Percentiles rank a stretch among this genome's conserved stretches.
phyloP scores from a whole-genome alignment of 2,329 filamentous ascomycete genomes.

The Didymella pinodella region DNA sequence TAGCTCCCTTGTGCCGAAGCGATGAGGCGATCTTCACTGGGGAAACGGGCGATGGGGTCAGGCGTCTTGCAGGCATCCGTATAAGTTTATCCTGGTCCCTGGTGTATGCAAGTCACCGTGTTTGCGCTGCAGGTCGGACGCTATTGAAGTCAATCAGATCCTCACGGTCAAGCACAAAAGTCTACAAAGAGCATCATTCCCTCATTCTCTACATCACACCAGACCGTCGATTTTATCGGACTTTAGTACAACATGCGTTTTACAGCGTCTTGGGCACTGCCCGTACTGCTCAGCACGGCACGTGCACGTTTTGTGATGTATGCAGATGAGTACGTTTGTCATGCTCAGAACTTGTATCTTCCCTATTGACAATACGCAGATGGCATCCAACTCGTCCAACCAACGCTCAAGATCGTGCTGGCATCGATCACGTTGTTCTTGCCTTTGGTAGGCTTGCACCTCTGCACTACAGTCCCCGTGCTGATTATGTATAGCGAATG shows the following conservation, averaged over 20 bases:
- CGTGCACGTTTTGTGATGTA: conserved; percentile 45
- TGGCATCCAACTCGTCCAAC: conserved; percentile 46
- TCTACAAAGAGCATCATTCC: conserved; percentile 11
- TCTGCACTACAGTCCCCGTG: not conserved
- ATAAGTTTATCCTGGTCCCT: conserved; percentile 16
- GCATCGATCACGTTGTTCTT: conserved; percentile 48
- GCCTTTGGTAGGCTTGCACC: conserved; percentile 34
- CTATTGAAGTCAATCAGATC: conserved; percentile 6
- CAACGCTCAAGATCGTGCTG: conserved; percentile 38
- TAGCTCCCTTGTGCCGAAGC: conserved; percentile 20
- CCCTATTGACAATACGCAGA: conserved; percentile 22
- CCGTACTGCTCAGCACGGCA: conserved; percentile 24
- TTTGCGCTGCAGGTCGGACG: conserved; percentile 22
- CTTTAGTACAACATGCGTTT: conserved; percentile 33
- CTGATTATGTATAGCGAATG: conserved; percentile 31
- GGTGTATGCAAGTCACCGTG: conserved; percentile 14
- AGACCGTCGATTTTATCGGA: not conserved
- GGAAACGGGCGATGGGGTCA: conserved; percentile 20
- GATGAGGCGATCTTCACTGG: conserved; percentile 16
- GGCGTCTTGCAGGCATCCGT: conserved; percentile 10
- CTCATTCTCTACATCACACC: not conserved
- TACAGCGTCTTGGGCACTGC: conserved; percentile 22
- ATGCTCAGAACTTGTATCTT: not conserved
- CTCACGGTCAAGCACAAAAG: not conserved
- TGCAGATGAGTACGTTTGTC: conserved; percentile 41